Evolutionary conservation across 257 asterid genomes (phyloP).

Genomic region (Sherardia arvensis): DNA sequence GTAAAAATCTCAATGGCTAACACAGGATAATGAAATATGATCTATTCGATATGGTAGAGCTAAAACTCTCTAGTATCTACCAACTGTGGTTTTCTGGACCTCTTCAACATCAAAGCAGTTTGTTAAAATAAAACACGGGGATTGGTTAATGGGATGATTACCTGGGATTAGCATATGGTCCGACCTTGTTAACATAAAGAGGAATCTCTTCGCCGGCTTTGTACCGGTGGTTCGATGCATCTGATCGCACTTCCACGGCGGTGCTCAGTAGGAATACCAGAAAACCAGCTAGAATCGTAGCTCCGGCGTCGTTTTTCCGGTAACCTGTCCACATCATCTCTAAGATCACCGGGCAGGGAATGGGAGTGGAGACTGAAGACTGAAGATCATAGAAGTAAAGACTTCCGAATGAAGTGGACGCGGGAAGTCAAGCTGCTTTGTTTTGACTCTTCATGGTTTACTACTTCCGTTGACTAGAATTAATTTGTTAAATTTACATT

Average conservation of each 20-base stretch:
- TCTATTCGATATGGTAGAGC: neutral
- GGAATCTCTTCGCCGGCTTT: slow-evolving; percentile 26
- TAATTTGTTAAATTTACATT: too few species aligned
- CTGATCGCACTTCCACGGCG: slow-evolving; percentile 22
- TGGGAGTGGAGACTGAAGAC: neutral
- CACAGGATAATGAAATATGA: neutral
- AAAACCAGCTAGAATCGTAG: slow-evolving; percentile 1
- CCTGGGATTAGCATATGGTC: slow-evolving; percentile 36
- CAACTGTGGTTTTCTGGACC: neutral
- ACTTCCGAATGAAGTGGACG: too few species aligned
- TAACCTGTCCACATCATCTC: too few species aligned
- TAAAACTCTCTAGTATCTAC: neutral
- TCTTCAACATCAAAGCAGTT: neutral
- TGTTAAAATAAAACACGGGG: neutral
- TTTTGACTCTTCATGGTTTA: too few species aligned
- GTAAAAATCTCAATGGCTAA: neutral
- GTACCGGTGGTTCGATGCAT: slow-evolving; percentile 30
- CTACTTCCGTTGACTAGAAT: too few species aligned
- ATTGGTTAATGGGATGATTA: neutral
- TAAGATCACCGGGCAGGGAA: neutral
- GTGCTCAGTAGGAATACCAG: slow-evolving; percentile 5
- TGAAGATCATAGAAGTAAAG: too few species aligned
- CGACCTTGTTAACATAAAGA: slow-evolving; percentile 34
- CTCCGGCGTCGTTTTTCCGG: slow-evolving; percentile 10
- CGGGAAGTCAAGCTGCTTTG: too few species aligned